Evolutionary conservation across 2,329 filamentous ascomycete species (phyloP).

Genomic region (Beauveria medogensis): DNA sequence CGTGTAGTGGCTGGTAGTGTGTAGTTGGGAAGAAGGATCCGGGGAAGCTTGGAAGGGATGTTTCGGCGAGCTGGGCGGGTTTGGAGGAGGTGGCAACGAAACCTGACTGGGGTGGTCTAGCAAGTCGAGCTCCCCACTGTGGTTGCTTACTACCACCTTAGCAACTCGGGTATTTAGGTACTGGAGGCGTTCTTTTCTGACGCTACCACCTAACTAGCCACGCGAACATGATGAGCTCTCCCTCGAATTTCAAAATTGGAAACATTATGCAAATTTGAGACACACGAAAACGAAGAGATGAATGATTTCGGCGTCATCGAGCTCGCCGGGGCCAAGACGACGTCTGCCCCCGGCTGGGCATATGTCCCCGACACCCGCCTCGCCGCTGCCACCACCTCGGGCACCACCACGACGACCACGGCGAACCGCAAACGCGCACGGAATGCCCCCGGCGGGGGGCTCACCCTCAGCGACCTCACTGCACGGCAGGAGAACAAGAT

Average conservation of each 20-base stretch:
- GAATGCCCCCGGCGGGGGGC: conserved; percentile 38
- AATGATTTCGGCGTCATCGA: conserved; percentile 75
- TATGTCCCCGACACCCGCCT: conserved; percentile 73
- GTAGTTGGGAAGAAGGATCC: neutral
- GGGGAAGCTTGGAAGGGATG: neutral
- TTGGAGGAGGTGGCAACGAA: conserved; percentile 5
- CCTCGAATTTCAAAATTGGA: no score
- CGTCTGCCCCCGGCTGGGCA: conserved; percentile 77
- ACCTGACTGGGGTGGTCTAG: conserved; percentile 14
- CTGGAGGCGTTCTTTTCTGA: no score
- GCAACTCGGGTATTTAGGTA: no score
- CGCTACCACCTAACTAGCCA: no score
- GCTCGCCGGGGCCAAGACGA: conserved; percentile 61
- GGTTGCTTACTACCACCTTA: neutral
- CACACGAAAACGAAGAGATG: conserved; percentile 29
- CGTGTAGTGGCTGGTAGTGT: neutral
- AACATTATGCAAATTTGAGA: neutral
- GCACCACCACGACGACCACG: conserved; percentile 34
- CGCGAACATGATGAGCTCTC: no score
- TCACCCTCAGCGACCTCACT: conserved; percentile 56
- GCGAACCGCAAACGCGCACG: conserved; percentile 65
- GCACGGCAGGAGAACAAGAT: conserved; percentile 79
- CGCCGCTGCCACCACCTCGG: conserved; percentile 33
- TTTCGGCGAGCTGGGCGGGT: neutral
- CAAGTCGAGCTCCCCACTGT: neutral